phyloP scores from a whole-genome alignment of 805 yeast genomes.

The Candida ovalis region DNA sequence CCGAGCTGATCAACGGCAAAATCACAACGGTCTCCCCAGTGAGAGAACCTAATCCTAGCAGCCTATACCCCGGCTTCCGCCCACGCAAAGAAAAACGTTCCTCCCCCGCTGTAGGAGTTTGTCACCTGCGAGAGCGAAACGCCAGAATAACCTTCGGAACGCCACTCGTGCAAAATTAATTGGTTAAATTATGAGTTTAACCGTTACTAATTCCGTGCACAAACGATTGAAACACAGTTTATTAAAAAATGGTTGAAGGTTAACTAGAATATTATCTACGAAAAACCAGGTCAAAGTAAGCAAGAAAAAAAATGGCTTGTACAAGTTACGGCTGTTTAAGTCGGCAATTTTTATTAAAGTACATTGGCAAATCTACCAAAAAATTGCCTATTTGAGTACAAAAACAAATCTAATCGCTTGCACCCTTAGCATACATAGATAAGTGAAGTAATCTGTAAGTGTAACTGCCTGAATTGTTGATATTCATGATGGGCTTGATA shows the following conservation, averaged over 20 bases:
- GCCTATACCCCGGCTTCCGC: too few species aligned
- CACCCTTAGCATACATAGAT: not conserved
- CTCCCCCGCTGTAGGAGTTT: not conserved
- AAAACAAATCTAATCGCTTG: not conserved
- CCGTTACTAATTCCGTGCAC: not conserved
- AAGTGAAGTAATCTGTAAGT: not conserved
- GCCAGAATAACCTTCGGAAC: not conserved
- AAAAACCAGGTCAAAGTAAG: too few species aligned
- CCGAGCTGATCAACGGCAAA: too few species aligned
- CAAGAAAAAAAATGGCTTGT: too few species aligned
- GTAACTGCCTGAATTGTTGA: not conserved
- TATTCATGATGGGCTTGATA: not conserved
- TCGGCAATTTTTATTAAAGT: too few species aligned
- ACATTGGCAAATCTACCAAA: not conserved
- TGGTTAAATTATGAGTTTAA: not conserved
- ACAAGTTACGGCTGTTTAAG: too few species aligned
- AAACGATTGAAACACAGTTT: too few species aligned
- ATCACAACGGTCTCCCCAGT: too few species aligned
- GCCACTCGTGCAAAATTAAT: too few species aligned
- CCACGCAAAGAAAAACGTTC: not conserved
- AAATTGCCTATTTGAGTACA: not conserved
- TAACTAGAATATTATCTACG: too few species aligned
- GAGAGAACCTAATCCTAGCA: too few species aligned
- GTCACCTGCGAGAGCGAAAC: not conserved
- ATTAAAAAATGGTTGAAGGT: too few species aligned